Evolutionary conservation across 225 moss, liverwort and hornwort species (phyloP), one percentile per base, ranked within the genome.

Genomic region (Physcomitrellopsis africana): DNA sequence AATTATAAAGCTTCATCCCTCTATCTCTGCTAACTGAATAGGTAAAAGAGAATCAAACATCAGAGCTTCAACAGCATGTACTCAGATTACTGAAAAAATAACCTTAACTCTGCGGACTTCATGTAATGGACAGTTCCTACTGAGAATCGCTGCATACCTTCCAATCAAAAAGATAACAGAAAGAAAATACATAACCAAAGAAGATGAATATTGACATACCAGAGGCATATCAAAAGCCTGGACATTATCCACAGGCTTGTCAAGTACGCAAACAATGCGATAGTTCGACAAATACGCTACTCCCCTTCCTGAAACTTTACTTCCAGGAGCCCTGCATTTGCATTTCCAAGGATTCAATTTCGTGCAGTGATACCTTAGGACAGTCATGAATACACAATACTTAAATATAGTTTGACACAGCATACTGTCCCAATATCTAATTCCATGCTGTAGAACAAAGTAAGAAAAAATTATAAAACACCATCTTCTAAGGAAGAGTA

Each of bases 221-320:
- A 99, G 83, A 52, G 95, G 95, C 81, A 95, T 77, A 80, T 99
- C 99, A 78, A 95, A 99, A 8, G 99, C 91, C 29, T 75, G 80
- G 5, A 95, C 75, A 58, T 72, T 68, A 19, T 82, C 93, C 64
- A 81, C 78, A 58, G 92, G 93, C 72, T 90, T 90, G 84, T 67
- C 81, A 23, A 92, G 77, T 56, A 99, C 92, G 76, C 95, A 92
- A 47, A 99, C 93, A 76, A 99, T 92, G 11, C 95, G 95, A 67
- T 86, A 85, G 45, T 91, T 99, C 10, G 94, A 99, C 75, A 99
- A 78, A 69, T 87, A 87, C 18, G 92, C 77, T 12, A 90, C 85
- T 52, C 99, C 95, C 65, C 81, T 92, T 63, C 92, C 90, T 58
- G 84, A 82, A 29, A 99, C 63, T 79, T 92, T 95, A 82, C 93